Conservation (phyloP, 495 filamentous ascomycete species). For the Chaetomium tenue region DNA sequence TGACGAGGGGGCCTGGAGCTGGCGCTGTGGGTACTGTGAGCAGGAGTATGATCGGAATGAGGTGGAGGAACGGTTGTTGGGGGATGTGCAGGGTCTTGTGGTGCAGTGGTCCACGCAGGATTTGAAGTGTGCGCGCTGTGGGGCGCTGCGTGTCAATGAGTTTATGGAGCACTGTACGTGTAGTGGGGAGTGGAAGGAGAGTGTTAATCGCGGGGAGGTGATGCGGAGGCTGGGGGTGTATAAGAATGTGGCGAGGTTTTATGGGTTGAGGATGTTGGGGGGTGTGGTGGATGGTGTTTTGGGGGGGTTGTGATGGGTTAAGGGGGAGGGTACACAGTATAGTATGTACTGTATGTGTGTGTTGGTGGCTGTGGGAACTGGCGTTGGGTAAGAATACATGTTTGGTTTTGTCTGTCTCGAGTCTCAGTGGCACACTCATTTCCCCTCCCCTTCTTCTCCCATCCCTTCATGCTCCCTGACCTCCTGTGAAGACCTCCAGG, state of each 20-base stretch:
- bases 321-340: neutral
- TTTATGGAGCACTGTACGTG: slow-evolving; percentile 97
- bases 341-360: neutral
- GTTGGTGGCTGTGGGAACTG: no score
- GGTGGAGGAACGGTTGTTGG: slow-evolving; percentile 82
- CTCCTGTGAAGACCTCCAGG: no score
- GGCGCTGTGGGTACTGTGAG: slow-evolving; percentile 77
- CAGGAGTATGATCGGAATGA: slow-evolving; percentile 69
- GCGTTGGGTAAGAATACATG: neutral
- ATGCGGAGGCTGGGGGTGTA: slow-evolving; percentile 64
- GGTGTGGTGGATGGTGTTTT: slow-evolving; percentile 65
- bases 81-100: slow-evolving; percentile 68
- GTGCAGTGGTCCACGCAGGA: slow-evolving; percentile 88
- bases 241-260: slow-evolving; percentile 69
- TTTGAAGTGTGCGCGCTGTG: slow-evolving; percentile 74
- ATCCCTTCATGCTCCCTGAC: no score
- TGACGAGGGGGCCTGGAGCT: slow-evolving; percentile 50
- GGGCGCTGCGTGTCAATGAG: slow-evolving; percentile 71
- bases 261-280: slow-evolving; percentile 76
- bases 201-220: slow-evolving; percentile 66
- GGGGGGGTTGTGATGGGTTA: slow-evolving; percentile 35
- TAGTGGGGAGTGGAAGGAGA: slow-evolving; percentile 76
- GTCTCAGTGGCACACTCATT: no score
- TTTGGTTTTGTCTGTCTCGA: no score
- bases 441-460: no score